Evolutionary conservation across 805 yeast genomes (phyloP), one percentile per base, ranked within the genome.

Genomic region (Nakazawaea holstii): DNA sequence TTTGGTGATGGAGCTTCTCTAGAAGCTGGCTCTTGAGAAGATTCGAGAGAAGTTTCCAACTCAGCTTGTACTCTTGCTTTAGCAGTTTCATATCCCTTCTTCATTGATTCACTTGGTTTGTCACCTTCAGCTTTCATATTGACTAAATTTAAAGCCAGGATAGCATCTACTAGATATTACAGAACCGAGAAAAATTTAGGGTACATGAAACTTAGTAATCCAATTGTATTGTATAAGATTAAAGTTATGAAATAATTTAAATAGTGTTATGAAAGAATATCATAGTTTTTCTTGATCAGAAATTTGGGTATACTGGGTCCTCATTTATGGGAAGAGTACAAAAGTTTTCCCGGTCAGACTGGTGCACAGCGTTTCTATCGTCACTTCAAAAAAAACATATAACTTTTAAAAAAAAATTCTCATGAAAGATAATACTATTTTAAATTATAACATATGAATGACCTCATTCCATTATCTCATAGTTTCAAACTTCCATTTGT

Each of bases 31-130:
- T 47, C 41, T 8, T 28, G n/a, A 15, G 55, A 30, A 6, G 49
- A 58, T n/a, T 59, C 67, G 35, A 72, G 67, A 24, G 72, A 56
- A 29, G 64, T 51, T 47, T 74, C 80, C 54, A 83, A 68, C 46
- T 88, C 87, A 60, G 84, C 91, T 58, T 86, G 89, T 35, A 87
- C 88, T 63, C 91, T 83, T 66, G 79, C 79, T 71, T 88, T 87
- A 24, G 97, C 97, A 32, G 96, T 87, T 65, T 92, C 97, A 63
- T 81, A 90, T 46, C 97, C 99, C 61, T 84, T 83, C 66, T 77
- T 79, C 97, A 92, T 92, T 14, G 94, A 91, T 36, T 86, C 96
- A 7, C 91, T 79, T 41, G 92, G 89, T 26, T 71, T 68, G 39
- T 80, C 86, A 39, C 97, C 97, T 69, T 94, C 98, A 49, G 80